phyloP scores from a whole-genome alignment of 1,139 yeast species.

The Spencermartinsiella ligniputridi region DNA sequence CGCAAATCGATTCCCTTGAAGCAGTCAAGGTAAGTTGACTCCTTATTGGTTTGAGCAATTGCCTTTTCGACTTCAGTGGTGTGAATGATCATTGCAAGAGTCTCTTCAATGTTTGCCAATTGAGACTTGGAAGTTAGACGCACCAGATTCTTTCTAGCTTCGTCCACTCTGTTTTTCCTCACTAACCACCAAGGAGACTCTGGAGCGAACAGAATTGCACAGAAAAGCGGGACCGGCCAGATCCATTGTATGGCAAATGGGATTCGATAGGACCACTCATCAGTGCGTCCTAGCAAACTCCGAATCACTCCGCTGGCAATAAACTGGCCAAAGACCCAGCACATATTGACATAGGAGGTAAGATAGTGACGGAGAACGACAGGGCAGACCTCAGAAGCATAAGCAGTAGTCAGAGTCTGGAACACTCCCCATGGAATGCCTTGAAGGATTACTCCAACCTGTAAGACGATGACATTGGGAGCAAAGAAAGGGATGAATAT shows the following conservation, averaged over 20 bases:
- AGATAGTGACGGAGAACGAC: conserved; percentile 39
- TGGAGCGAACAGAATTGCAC: conserved; percentile 47
- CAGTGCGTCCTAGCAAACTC: conserved; percentile 15
- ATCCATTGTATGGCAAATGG: conserved; percentile 56
- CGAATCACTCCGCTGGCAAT: conserved; percentile 37
- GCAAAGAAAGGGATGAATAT: conserved; percentile 44
- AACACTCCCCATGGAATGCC: conserved; percentile 45
- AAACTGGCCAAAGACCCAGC: conserved; percentile 43
- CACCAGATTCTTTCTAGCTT: conserved; percentile 33
- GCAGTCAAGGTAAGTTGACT: not conserved
- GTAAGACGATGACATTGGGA: conserved; percentile 31
- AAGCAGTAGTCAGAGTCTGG: conserved; percentile 40
- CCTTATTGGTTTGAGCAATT: not conserved
- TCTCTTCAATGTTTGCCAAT: conserved; percentile 19
- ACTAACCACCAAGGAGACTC: conserved; percentile 56
- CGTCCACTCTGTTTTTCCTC: conserved; percentile 35
- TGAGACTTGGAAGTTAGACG: conserved; percentile 15
- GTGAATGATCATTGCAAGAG: conserved; percentile 32
- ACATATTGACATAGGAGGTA: conserved; percentile 40
- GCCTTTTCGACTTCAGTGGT: conserved; percentile 41
- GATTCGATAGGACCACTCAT: conserved; percentile 37
- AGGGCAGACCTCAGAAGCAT: conserved; percentile 46
- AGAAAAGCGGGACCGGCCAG: conserved; percentile 53
- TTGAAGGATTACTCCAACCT: conserved; percentile 39
- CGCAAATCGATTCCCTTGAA: conserved; percentile 41